Conservation (phyloP, 2,329 filamentous ascomycete species). For the Elsinoe ampelina region DNA sequence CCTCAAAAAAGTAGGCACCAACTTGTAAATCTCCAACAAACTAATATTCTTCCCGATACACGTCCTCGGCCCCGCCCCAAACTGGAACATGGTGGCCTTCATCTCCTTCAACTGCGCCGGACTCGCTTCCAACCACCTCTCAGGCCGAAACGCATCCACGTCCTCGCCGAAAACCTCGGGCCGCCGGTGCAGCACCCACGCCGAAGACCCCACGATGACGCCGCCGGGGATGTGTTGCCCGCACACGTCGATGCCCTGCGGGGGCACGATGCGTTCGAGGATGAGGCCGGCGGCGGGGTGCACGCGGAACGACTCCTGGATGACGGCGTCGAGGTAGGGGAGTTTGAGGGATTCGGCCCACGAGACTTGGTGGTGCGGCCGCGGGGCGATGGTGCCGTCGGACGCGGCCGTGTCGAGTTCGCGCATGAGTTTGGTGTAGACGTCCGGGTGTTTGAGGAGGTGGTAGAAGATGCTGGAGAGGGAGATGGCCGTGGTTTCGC, state of each 20-base stretch:
- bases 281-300: constrained; percentile 66
- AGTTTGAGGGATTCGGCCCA: constrained; percentile 62
- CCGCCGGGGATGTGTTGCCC: constrained; percentile 56
- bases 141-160: constrained; percentile 56
- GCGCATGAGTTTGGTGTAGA: constrained; percentile 46
- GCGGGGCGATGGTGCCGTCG: constrained; percentile 38
- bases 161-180: constrained; percentile 60
- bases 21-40: constrained; percentile 42
- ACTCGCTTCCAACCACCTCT: constrained; percentile 52
- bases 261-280: constrained; percentile 63
- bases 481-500: constrained; percentile 70
- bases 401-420: constrained; percentile 55
- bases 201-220: constrained; percentile 64
- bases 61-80: constrained; percentile 61
- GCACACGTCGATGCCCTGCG: constrained; percentile 53
- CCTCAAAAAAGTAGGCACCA: constrained; percentile 49
- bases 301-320: constrained; percentile 69
- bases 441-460: constrained; percentile 53
- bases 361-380: constrained; percentile 51
- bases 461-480: constrained; percentile 65
- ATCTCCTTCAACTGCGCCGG: constrained; percentile 54
- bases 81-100: constrained; percentile 63
- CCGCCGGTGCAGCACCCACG: constrained; percentile 64
- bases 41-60: constrained; percentile 52
- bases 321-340: constrained; percentile 65